phyloP scores from a whole-genome alignment of 495 filamentous ascomycete genomes.

The Penicillium psychrofluorescens region DNA sequence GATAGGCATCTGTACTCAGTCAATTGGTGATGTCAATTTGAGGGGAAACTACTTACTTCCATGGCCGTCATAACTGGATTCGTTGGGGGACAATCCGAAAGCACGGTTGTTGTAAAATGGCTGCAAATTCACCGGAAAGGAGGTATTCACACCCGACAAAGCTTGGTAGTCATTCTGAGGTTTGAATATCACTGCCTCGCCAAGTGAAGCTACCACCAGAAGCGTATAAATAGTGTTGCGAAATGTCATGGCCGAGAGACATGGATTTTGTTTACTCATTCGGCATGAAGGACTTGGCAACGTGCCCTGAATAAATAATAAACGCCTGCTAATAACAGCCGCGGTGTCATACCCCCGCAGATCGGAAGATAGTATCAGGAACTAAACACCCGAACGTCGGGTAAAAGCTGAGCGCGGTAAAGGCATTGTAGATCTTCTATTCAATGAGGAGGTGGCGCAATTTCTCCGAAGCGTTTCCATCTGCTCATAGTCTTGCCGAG shows the following conservation, averaged over 20 bases:
- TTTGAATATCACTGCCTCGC: constrained; percentile 12
- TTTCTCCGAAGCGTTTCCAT: too few species aligned
- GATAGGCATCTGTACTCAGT: constrained; percentile 30
- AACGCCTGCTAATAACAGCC: too few species aligned
- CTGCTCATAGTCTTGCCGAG: too few species aligned
- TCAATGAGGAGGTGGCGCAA: too few species aligned
- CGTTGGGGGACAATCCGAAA: constrained; percentile 33
- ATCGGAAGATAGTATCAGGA: background rate
- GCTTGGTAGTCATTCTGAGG: constrained; percentile 15
- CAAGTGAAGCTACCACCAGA: background rate
- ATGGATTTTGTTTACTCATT: too few species aligned
- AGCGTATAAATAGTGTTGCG: background rate
- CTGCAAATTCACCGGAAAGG: constrained; percentile 22
- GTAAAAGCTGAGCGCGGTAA: too few species aligned
- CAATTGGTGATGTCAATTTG: background rate
- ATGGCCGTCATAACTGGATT: constrained; percentile 32
- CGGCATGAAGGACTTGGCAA: too few species aligned
- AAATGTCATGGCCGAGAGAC: background rate
- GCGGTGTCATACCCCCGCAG: constrained; percentile 11
- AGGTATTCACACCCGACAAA: constrained; percentile 1
- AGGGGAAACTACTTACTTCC: constrained; percentile 10
- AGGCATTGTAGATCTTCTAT: too few species aligned
- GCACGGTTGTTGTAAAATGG: constrained; percentile 36
- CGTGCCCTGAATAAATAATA: too few species aligned
- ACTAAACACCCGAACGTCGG: too few species aligned